phyloP scores from a whole-genome alignment of 116 monocot species.

The Papilionanthe hybrid region DNA sequence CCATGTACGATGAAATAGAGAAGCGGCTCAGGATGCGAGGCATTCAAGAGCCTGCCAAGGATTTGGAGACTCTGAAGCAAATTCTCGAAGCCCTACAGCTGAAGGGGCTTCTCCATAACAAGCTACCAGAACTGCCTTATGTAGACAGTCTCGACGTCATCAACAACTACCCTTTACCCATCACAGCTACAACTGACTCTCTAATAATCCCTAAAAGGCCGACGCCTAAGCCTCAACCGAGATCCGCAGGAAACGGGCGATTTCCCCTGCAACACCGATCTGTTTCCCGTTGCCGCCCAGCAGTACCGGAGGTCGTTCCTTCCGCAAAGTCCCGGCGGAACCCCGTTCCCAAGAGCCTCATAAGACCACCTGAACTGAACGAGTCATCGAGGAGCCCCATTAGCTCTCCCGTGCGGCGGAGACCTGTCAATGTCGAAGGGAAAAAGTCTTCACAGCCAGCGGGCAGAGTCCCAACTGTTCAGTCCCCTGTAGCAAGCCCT shows the following conservation, averaged over 20 bases:
- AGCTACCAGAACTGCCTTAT: constrained; percentile 1
- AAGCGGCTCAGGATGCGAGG: constrained; percentile 59
- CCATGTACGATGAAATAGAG: constrained; percentile 72
- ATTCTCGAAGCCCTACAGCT: constrained; percentile 87
- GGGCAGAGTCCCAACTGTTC: constrained; percentile 19
- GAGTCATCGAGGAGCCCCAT: constrained; percentile 24
- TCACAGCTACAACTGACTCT: constrained; percentile 22
- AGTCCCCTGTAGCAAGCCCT: constrained; percentile 36
- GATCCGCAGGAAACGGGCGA: constrained; percentile 2
- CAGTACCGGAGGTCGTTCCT: constrained; percentile 1
- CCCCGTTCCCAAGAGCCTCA: neutral
- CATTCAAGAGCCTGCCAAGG: constrained; percentile 59
- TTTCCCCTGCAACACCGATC: constrained; percentile 4
- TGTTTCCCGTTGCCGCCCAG: neutral
- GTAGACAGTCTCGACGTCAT: constrained; percentile 19
- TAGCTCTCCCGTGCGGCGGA: constrained; percentile 25
- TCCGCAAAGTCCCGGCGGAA: constrained; percentile 1
- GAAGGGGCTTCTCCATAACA: constrained; percentile 69
- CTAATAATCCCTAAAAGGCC: constrained; percentile 36
- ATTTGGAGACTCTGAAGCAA: constrained; percentile 84
- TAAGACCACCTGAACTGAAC: neutral
- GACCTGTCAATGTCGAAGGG: constrained; percentile 9
- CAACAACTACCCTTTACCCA: constrained; percentile 4
- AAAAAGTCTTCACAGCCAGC: constrained; percentile 14
- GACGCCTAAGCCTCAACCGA: constrained; percentile 4